A percentile compares a stretch with the other conserved stretches of the same genome.
Evolutionary conservation across 805 yeast genomes (phyloP).

Genomic region (Yarrowia hollandica): DNA sequence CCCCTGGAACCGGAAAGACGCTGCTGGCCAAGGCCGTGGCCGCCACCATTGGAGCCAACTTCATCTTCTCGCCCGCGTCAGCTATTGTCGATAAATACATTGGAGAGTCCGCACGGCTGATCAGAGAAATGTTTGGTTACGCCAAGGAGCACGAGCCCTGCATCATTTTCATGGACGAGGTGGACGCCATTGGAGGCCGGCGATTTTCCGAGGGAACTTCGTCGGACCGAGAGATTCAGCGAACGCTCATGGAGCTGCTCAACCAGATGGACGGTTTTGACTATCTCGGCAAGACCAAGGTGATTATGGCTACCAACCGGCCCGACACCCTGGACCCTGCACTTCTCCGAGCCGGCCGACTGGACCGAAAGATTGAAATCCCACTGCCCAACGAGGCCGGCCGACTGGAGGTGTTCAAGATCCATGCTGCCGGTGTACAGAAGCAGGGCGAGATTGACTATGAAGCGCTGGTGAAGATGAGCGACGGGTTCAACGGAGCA

Average conservation of each 20-base stretch:
- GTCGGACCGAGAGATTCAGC: slow-evolving; percentile 97
- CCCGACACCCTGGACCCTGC: slow-evolving; percentile 99
- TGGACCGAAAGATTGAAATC: slow-evolving; percentile 94
- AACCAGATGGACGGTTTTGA: slow-evolving; percentile 99
- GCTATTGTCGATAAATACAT: slow-evolving; percentile 97
- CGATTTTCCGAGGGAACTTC: slow-evolving; percentile 97
- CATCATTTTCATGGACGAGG: slow-evolving; percentile 97
- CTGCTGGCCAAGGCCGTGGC: slow-evolving; percentile 96
- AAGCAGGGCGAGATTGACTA: slow-evolving; percentile 96
- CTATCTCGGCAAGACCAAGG: slow-evolving; percentile 92
- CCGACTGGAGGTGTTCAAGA: slow-evolving; percentile 88
- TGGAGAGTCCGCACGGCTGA: slow-evolving; percentile 95
- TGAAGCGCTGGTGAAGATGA: slow-evolving; percentile 96
- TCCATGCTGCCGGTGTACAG: slow-evolving; percentile 79
- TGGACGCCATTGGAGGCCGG: slow-evolving; percentile 98
- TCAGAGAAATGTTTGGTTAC: slow-evolving; percentile 96
- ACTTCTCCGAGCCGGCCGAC: slow-evolving; percentile 92
- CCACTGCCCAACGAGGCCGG: slow-evolving; percentile 96
- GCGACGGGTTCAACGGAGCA: slow-evolving; percentile 98
- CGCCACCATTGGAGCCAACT: slow-evolving; percentile 97
- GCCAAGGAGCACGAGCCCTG: slow-evolving; percentile 98
- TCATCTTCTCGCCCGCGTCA: slow-evolving; percentile 96
- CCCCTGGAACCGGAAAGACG: slow-evolving; percentile 98
- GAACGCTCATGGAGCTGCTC: slow-evolving; percentile 94
- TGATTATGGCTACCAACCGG: slow-evolving; percentile 98